Conservation (phyloP, 352 stramenopile genomes). For the Phytopythium chamaehyphon region DNA sequence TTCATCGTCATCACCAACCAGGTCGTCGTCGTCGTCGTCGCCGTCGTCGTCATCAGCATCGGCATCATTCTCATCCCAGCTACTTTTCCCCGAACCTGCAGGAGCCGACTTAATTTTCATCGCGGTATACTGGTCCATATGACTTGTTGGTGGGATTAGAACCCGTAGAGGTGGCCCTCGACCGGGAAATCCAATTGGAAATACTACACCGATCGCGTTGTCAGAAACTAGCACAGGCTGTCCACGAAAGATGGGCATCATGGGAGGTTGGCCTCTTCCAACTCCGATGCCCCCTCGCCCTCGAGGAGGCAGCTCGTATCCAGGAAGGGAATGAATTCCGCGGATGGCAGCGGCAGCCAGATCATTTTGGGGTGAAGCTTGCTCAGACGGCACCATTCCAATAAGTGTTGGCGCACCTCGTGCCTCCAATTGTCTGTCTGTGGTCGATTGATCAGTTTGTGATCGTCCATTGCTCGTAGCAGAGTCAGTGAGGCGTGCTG, state of each 20-base stretch:
- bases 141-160: constrained; percentile 6
- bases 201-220: constrained; percentile 1
- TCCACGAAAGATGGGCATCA: background rate
- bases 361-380: too few relatives aligned
- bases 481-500: too few relatives aligned
- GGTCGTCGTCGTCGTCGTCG: constrained; percentile 33
- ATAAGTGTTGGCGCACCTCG: too few relatives aligned
- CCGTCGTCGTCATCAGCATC: constrained; percentile 12
- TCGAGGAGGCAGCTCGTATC: constrained; percentile 3
- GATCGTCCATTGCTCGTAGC: background rate
- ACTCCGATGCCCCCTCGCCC: background rate
- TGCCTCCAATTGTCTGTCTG: background rate
- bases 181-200: constrained; percentile 7
- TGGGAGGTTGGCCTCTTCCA: background rate
- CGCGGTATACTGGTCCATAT: too few relatives aligned
- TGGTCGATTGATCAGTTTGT: background rate
- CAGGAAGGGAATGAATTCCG: background rate
- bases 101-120: too few relatives aligned
- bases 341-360: background rate
- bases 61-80: constrained; percentile 1
- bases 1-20: constrained; percentile 33
- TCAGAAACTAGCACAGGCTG: background rate
- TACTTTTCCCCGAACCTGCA: too few relatives aligned
- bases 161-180: constrained; percentile 17
- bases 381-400: too few relatives aligned